Base-by-base conservation (phyloP, 2,329 filamentous ascomycete species). In the Colletotrichum abscissum region DNA sequence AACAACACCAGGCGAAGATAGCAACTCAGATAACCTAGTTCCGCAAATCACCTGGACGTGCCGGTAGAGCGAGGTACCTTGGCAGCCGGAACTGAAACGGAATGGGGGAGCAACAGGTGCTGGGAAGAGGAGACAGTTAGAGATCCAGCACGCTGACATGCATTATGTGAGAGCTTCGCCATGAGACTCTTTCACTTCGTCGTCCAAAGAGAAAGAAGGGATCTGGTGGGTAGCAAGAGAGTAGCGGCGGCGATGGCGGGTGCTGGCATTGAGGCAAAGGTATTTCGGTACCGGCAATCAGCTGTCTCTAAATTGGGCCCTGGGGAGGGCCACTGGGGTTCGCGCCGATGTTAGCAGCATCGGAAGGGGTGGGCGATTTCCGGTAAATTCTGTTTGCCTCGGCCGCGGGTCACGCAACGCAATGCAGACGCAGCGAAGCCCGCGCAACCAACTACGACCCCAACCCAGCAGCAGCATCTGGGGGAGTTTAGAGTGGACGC, bases 111-210 rank as follows among this genome's bases (percentile, higher is more conserved):
- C 24, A 49, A 62, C 59, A 73, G 60, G 54, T 70, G 67, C 67
- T 71, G 60, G 67, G 28, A 62, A 35, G 63, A 54, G 5, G 67
- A 66, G 46, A 52, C 30, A 52, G 19, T 71, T 62, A 73, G 22
- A 35, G 60, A 65, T 62, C 38, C 56, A 73, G 67, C 67, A 66
- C 67, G 62, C 71, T 66, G 62, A 71, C 56, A 73, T 71, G 67
- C 67, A 71, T 73, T 22, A 62, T 73, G 60, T 55, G 71, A 71
- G 35, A 66, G 71, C 56, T 71, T 67, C 71, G 49, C 71, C 71
- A 73, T 73, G 71, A 62, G 49, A 58, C 26, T 52, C 22, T 60
- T 62, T 63, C 66, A 57, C 46, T 42, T 59, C 30, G 54, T 69
- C 59, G 59, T 59, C 66, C 42, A 73, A 62, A 55, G 54, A 60